Base-by-base conservation (phyloP, 164 flowering plant genomes). In the Chloranthus sessilifolius region DNA sequence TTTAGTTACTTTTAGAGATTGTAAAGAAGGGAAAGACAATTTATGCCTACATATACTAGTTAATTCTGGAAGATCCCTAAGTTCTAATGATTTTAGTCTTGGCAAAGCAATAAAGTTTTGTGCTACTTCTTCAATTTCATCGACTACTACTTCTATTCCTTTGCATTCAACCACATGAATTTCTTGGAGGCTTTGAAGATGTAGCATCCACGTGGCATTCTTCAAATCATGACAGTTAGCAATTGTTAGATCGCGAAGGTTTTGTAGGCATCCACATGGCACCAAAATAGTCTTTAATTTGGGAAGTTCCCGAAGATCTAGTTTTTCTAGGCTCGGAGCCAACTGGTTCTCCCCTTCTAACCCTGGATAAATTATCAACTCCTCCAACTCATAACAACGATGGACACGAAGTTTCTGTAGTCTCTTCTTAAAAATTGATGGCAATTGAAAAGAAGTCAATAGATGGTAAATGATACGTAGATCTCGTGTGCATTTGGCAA, bases 191-290 rank as follows among this genome's bases (percentile, higher is more conserved):
- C 15, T 44, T 11, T 33, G 43, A 43, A 29, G 42, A 6, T 30
- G 31, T n/a, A 15, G 2, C 43, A 59, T 29, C 56, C 60, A 53
- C 20, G 52, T 48, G 4, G 49, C n/a, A 27, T 38, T 37, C 60
- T 42, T 34, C 56, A 64, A 5, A 1, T 11, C 38, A 30, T 24
- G 12, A 19, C 69, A 65, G 1, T 16, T 9, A 3, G 0, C 2
- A 20, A 60, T 55, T 1, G 9, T 0, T 10, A 59, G 9, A 10
- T 0, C 1, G 2, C n/a, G 19, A 37, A 59, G 68, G 8, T 37
- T 49, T 35, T 12, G 34, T 6, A 53, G 53, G 42, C 47, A 49
- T 8, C 14, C 15, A n/a, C 9, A 8, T 6, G 28, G 10, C 6
- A 19, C 9, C 14, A 2, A 7, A 17, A 38, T 20, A 28, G 41